Base-by-base conservation (phyloP, 257 asterid genomes). In the Nicotiana noctiflora region DNA sequence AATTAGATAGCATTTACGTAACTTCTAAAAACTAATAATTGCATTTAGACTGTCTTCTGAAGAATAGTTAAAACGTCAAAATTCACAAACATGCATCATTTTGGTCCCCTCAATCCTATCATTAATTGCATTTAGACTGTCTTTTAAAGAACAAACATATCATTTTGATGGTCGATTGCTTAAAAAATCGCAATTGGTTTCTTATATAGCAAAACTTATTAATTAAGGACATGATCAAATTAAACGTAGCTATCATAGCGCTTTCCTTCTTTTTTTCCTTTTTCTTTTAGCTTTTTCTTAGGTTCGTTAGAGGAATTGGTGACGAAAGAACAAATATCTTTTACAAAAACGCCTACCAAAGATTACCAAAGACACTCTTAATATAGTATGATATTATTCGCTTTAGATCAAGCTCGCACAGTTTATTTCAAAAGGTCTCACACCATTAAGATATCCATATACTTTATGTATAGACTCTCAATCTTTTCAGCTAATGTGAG, bases 381-480 rank as follows among this genome's bases (percentile, higher is more conserved):
- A 31, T 0, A 31, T 31, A 0, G 34, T 31, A 4, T 31, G 4
- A 31, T 31, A 31, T 31, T 3, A 5, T 31, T 1, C 7, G 37
- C 1, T 32, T 32, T 32, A 6, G 6, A 4, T 32, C 1, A 32
- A 32, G 3, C 1, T 4, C 3, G 6, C 0, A 32, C 37, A 4
- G 1, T 32, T 32, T 32, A 4, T 0, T 0, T 1, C 37, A 32
- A 32, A 5, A 32, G 37, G 0, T 1, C 1, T 5, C 0, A 32
- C 37, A 32, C 37, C 1, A 5, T 32, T 32, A 32, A 32, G 37
- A 32, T 1, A 32, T 32, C 37, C 6, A 1, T 32, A 32, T 5
- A 32, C 37, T 6, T 32, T 32, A 32, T 32, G 5, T 32, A 1
- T 32, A 32, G 6, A 4, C 6, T 32, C 37, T 32, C 6, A 4